These are phyloP conservation scores for Aphanomyces invadans DNA, from an alignment of 352 stramenopile species.

Conservation along the genomic window DNA sequence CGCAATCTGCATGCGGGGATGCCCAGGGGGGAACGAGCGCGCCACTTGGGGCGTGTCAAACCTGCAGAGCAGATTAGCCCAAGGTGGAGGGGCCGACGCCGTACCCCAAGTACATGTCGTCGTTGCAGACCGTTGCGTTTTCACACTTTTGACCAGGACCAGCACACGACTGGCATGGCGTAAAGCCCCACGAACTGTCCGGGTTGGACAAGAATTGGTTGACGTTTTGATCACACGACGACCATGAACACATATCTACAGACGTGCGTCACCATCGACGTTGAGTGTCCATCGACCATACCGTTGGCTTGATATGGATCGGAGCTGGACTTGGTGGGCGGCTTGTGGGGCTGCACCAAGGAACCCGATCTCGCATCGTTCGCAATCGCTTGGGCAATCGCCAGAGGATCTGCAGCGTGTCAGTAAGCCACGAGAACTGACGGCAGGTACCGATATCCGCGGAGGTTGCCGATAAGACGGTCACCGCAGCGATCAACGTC, in stretches of 20 bases:
- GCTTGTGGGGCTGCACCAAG: background rate
- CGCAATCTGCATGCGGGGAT: background rate
- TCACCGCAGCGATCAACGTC: background rate
- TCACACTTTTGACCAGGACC: constrained; percentile 1
- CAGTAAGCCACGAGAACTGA: background rate
- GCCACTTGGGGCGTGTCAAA: background rate
- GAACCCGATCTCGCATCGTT: background rate
- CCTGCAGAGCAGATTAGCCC: no score
- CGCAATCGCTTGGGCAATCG: background rate
- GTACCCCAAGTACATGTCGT: constrained; percentile 3
- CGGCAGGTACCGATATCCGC: background rate
- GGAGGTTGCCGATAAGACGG: background rate
- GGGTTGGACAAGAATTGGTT: background rate
- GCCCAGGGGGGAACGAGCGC: background rate
- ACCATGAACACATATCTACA: background rate
- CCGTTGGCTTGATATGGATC: background rate
- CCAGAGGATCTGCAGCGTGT: background rate
- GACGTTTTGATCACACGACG: background rate
- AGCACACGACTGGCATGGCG: background rate
- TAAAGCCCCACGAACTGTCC: background rate
- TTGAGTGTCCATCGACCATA: no score
- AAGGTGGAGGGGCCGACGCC: no score
- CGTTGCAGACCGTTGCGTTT: background rate
- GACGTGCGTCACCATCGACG: no score
- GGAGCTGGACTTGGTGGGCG: background rate